These are phyloP conservation scores for Phytophthora capsici DNA, from an alignment of 352 stramenopile species.

Conservation along the genomic window DNA sequence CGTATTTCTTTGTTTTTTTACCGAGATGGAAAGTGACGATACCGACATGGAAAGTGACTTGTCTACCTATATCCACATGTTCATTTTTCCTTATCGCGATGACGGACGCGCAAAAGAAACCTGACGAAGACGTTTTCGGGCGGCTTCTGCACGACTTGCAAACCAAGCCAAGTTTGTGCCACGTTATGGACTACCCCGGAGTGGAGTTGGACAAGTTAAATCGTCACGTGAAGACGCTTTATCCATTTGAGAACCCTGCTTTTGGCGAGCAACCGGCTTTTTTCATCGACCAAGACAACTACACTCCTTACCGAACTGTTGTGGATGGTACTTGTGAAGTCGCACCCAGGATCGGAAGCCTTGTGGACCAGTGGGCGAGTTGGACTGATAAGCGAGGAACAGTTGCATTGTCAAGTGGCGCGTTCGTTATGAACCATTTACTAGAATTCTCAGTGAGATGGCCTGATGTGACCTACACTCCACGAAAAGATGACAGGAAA, in stretches of 20 bases:
- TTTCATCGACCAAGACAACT: constrained; percentile 36
- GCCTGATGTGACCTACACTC: constrained; percentile 8
- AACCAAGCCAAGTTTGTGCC: constrained; percentile 32
- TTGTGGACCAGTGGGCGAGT: background rate
- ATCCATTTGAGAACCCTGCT: constrained; percentile 23
- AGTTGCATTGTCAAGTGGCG: constrained; percentile 7
- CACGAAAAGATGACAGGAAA: constrained; percentile 1
- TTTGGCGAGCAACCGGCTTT: constrained; percentile 31
- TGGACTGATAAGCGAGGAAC: constrained; percentile 11
- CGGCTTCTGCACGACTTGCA: constrained; percentile 32
- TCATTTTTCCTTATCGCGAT: background rate
- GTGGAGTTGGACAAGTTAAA: constrained; percentile 29
- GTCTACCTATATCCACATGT: no score
- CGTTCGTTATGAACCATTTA: constrained; percentile 5
- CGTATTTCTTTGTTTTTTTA: no score
- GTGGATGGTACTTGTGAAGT: constrained; percentile 22
- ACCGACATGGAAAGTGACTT: no score
- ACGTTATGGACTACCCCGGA: constrained; percentile 13
- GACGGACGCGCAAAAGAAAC: constrained; percentile 10
- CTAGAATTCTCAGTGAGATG: constrained; percentile 2
- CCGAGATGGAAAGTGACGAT: no score
- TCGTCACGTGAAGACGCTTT: constrained; percentile 18
- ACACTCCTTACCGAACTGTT: constrained; percentile 19
- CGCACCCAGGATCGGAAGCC: constrained; percentile 1
- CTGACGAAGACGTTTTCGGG: constrained; percentile 18